These are phyloP conservation scores for Epichloe gansuensis DNA, from an alignment of 2,329 filamentous ascomycete genomes.

Conservation along the genomic window DNA sequence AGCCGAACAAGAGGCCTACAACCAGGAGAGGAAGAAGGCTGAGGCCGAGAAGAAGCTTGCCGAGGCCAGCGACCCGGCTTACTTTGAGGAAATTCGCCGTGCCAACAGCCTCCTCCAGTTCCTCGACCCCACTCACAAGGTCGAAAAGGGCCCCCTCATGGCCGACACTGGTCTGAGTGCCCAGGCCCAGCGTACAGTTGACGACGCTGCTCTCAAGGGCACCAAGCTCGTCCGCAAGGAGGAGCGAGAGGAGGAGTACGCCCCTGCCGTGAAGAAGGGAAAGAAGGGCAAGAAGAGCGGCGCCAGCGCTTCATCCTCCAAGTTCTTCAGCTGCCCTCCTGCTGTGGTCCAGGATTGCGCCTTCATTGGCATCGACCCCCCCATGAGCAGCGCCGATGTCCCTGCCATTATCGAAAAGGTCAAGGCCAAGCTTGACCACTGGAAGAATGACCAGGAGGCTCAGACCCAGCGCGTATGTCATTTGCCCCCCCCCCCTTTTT, in stretches of 20 bases:
- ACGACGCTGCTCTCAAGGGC: conserved; percentile 74
- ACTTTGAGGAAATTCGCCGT: conserved; percentile 81
- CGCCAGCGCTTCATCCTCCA: conserved; percentile 33
- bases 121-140: conserved; percentile 64
- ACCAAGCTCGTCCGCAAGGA: conserved; percentile 75
- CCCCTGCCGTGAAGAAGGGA: conserved; percentile 69
- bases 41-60: conserved; percentile 64
- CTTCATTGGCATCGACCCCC: conserved; percentile 80
- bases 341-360: conserved; percentile 84
- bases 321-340: conserved; percentile 70
- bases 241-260: conserved; percentile 76
- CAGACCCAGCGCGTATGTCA: conserved; percentile 80
- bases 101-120: conserved; percentile 79
- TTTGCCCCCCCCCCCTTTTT: neutral
- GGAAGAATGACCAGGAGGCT: conserved; percentile 79
- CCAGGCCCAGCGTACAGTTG: conserved; percentile 68
- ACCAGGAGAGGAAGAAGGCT: conserved; percentile 62
- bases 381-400: conserved; percentile 74
- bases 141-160: conserved; percentile 53
- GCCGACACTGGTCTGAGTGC: conserved; percentile 64
- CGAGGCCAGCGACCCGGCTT: conserved; percentile 76
- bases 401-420: conserved; percentile 73
- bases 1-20: conserved; percentile 63
- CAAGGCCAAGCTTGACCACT: conserved; percentile 78
- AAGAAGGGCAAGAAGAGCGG: conserved; percentile 65